These are phyloP conservation scores for Geranium brycei DNA, from an alignment of 345 rosid genomes.

Conservation along the genomic window DNA sequence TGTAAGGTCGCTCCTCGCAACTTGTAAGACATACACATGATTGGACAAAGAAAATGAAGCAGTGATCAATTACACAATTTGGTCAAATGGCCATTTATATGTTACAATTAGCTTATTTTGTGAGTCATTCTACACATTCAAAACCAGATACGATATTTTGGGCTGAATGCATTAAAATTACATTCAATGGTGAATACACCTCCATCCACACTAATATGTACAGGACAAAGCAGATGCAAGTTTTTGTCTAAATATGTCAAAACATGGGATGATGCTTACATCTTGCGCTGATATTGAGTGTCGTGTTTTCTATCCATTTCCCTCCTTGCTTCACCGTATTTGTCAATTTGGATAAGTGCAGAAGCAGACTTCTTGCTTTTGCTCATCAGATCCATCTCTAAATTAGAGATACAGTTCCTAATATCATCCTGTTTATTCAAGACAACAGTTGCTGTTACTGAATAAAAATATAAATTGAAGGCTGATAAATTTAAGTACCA, in stretches of 20 bases:
- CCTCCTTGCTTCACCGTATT: constrained; percentile 49
- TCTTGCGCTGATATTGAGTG: constrained; percentile 69
- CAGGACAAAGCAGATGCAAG: too few species aligned
- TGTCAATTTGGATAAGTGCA: constrained; percentile 45
- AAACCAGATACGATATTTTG: too few species aligned
- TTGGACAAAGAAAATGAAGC: too few species aligned
- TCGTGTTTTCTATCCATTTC: constrained; percentile 69
- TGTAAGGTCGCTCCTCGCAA: too few species aligned
- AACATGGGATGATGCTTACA: constrained; percentile 29
- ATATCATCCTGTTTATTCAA: constrained; percentile 55
- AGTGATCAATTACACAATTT: too few species aligned
- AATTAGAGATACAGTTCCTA: constrained; percentile 42
- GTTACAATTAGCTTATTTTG: too few species aligned
- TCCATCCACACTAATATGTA: too few species aligned
- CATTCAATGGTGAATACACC: too few species aligned
- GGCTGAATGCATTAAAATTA: too few species aligned
- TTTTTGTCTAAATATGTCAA: neutral
- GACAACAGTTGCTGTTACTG: constrained; percentile 5
- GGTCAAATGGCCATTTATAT: too few species aligned
- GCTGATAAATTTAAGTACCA: neutral
- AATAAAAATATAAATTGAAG: neutral
- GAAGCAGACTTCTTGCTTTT: constrained; percentile 37
- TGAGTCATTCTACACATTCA: too few species aligned
- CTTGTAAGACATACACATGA: too few species aligned
- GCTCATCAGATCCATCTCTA: constrained; percentile 44